Conservation (phyloP, 2,329 filamentous ascomycete species). For the Aspergillus unguis region DNA sequence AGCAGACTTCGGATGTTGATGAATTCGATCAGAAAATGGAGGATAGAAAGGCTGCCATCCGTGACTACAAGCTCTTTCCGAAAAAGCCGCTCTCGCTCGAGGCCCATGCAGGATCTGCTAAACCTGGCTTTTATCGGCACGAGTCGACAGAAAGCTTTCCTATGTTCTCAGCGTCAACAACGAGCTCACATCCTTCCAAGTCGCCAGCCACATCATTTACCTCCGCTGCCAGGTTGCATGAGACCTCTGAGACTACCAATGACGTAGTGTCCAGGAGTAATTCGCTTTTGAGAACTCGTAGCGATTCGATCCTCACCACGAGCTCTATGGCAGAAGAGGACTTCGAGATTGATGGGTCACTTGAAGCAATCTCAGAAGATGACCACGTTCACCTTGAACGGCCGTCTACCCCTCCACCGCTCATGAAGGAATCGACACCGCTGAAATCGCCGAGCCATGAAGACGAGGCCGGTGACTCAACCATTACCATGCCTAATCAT, state of each 20-base stretch:
- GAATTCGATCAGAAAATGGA: constrained; percentile 41
- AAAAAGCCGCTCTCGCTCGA: constrained; percentile 52
- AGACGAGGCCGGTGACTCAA: constrained; percentile 1
- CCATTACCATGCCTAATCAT: constrained; percentile 12
- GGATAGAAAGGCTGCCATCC: constrained; percentile 42
- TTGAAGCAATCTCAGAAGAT: constrained; percentile 26
- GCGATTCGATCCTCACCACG: constrained; percentile 14
- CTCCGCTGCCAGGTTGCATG: constrained; percentile 29
- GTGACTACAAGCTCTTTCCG: constrained; percentile 49
- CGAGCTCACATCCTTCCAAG: constrained; percentile 52
- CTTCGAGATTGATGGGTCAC: constrained; percentile 21
- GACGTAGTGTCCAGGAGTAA: constrained; percentile 9
- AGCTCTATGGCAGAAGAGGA: constrained; percentile 17
- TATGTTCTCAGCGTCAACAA: constrained; percentile 62
- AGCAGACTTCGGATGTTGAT: constrained; percentile 32
- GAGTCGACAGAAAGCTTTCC: constrained; percentile 61
- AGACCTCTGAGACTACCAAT: constrained; percentile 20
- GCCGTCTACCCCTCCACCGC: constrained; percentile 36
- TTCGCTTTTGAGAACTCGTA: constrained; percentile 2
- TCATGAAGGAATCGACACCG: constrained; percentile 36
- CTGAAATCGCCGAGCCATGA: constrained; percentile 18
- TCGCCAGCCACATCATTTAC: constrained; percentile 53
- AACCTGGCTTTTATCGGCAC: constrained; percentile 46
- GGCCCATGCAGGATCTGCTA: constrained; percentile 30
- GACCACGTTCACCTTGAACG: constrained; percentile 44